phyloP scores from a whole-genome alignment of 2,329 filamentous ascomycete species.

The Reticulascus tulasneorum region DNA sequence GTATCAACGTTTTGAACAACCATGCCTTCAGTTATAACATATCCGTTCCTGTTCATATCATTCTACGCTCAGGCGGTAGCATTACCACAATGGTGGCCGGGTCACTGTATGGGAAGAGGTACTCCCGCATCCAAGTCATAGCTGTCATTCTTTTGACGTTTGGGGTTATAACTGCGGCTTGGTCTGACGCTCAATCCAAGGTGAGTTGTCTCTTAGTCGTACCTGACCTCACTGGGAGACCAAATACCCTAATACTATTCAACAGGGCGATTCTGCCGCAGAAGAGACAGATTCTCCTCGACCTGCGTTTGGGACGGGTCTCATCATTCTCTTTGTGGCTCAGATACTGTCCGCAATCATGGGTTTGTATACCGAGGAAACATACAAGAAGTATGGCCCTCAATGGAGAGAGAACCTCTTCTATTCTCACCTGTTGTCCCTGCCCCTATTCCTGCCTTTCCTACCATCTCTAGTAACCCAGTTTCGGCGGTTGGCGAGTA shows the following conservation, averaged over 20 bases:
- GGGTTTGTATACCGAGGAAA: constrained; percentile 90
- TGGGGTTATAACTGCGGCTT: constrained; percentile 83
- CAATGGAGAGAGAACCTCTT: constrained; percentile 96
- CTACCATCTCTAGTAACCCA: constrained; percentile 61
- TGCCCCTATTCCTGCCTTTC: constrained; percentile 74
- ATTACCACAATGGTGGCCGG: constrained; percentile 95
- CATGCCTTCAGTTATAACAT: constrained; percentile 97
- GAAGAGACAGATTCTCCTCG: too few species aligned
- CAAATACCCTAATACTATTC: not conserved
- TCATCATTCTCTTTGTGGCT: constrained; percentile 78
- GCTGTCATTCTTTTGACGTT: constrained; percentile 80
- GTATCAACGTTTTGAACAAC: constrained; percentile 94
- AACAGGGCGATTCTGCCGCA: not conserved
- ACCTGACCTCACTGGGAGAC: too few species aligned
- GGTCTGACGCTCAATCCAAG: constrained; percentile 84
- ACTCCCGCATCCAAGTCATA: constrained; percentile 73
- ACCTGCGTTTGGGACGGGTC: constrained; percentile 59
- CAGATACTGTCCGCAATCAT: constrained; percentile 90
- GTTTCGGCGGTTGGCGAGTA: constrained; percentile 59
- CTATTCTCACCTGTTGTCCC: constrained; percentile 75
- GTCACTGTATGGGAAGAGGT: constrained; percentile 78
- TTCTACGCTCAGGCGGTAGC: constrained; percentile 88
- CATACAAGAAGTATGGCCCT: constrained; percentile 79
- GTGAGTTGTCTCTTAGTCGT: constrained; percentile 44
- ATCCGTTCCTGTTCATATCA: constrained; percentile 94